Evolutionary conservation across 306 rosid genomes (phyloP).

Genomic region (Prinsepia uniflora): DNA sequence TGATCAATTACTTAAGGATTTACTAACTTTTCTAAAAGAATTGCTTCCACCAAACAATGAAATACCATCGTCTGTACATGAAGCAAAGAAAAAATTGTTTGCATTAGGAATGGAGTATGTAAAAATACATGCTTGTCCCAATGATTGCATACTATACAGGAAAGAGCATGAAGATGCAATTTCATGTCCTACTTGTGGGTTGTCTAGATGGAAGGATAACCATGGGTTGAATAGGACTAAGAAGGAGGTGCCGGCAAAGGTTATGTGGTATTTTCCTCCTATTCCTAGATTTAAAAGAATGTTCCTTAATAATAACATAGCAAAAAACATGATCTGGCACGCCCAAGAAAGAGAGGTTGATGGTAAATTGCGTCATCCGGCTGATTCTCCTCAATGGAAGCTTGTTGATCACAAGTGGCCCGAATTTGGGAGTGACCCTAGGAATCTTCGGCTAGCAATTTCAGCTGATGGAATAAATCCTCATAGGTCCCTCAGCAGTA

Average conservation of each 20-base stretch:
- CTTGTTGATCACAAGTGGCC: neutral
- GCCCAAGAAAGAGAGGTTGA: neutral
- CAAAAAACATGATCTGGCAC: neutral
- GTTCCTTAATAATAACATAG: neutral
- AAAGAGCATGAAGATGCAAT: no score
- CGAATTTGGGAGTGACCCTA: neutral
- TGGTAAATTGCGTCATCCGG: neutral
- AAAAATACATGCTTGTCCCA: neutral
- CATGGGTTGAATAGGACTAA: neutral
- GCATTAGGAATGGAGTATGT: neutral
- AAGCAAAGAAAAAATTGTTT: neutral
- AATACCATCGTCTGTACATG: neutral
- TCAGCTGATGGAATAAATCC: neutral
- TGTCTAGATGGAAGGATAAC: neutral
- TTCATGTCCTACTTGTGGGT: neutral
- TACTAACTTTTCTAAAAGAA: neutral
- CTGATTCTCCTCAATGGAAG: neutral
- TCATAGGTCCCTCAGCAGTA: neutral
- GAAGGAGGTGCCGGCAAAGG: constrained; percentile 2
- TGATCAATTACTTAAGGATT: neutral
- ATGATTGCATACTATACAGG: neutral
- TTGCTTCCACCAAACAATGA: neutral
- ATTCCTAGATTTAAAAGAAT: neutral
- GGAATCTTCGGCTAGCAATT: constrained; percentile 5
- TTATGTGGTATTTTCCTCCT: constrained; percentile 5